Evolutionary conservation across 2,329 filamentous ascomycete genomes (phyloP), one percentile per base, ranked within the genome.

Genomic region (Botrytis paeoniae): DNA sequence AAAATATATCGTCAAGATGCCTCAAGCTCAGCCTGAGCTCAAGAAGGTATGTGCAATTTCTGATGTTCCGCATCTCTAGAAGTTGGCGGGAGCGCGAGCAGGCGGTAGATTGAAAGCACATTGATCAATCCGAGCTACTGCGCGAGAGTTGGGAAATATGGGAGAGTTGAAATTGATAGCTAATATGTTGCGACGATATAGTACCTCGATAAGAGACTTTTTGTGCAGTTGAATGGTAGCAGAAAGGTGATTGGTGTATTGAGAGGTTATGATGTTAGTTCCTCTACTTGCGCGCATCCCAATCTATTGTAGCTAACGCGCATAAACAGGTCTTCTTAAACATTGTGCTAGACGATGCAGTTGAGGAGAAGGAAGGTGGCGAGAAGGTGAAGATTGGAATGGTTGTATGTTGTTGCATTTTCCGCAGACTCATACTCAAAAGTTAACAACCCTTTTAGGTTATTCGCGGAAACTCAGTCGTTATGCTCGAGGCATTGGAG

Each of bases 151-250:
- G 20, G n/a, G 37, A 6, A 14, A 32, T 25, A 1, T 14, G 57
- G 68, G 74, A 71, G 73, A 39, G 39, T 41, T 29, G 97, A 89
- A 94, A 95, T 83, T 75, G 80, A 80, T 75, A 72, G 76, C 71
- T 73, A 73, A 76, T 77, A 75, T 76, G 60, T 48, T 57, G 32
- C 25, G 73, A 35, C 29, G 43, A 35, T 69, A 68, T 80, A 99
- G 96, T 99, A 99, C 85, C 94, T 99, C 85, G 96, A 99, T 88
- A 99, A 99, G 90, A 90, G 95, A 85, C 89, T 99, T 81, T 97
- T 98, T 83, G 94, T 98, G 78, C 95, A 99, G 84, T 87, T 99
- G 71, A 99, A 99, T 84, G 96, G 96, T 81, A 97, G 95, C 83
- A 93, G 96, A 83, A 98, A 97, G 85, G 95, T 99, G 75, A 94